Base-by-base conservation (phyloP, 2,329 filamentous ascomycete species). In the Sporothrix protearum region DNA sequence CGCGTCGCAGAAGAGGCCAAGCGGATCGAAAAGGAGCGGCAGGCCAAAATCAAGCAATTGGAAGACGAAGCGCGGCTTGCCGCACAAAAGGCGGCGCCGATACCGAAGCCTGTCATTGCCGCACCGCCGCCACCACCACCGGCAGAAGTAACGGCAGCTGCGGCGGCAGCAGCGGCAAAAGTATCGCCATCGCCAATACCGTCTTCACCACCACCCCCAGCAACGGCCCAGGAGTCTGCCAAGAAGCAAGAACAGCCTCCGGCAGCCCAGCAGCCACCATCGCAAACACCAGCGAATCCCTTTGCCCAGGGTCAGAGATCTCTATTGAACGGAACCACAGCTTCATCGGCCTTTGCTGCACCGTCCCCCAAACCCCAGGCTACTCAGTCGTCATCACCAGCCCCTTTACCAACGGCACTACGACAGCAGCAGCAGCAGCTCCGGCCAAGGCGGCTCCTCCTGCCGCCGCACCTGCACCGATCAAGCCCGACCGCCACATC, bases 401-500 rank as follows among this genome's bases (percentile, higher is more conserved):
- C 69, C 33, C 53, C 14, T 45, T 69, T 12, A 42, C n/a, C 22
- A 69, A 69, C 22, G 51, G 53, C n/a, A 8, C n/a, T 16, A 9
- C 42, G 57, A 47, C 45, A 3, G 5, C 42, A 68, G 39, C 45
- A 42, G 7, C 59, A 2, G 9, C 30, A 16, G 42, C 67, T 8
- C 22, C 55, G 8, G 51, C 57, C 28, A 39, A 69, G 14, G 25
- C 67, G 7, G 47, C 74, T 4, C 33, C 74, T 30, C 66, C 72
- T 19, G 53, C 64, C 14, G 30, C 47, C 6, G 30, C 61, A 5
- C 8, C 64, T 25, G 36, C 73, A 16, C 63, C 49, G 1, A 42
- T 71, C 36, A 67, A 70, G 7, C 72, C 70, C 5, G 83, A 87
- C 73, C 81, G 84, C 70, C 85, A 88, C 73, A 73, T 80, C 1